Base-by-base conservation (phyloP, 331 rosid species). In the Malus hybrid region DNA sequence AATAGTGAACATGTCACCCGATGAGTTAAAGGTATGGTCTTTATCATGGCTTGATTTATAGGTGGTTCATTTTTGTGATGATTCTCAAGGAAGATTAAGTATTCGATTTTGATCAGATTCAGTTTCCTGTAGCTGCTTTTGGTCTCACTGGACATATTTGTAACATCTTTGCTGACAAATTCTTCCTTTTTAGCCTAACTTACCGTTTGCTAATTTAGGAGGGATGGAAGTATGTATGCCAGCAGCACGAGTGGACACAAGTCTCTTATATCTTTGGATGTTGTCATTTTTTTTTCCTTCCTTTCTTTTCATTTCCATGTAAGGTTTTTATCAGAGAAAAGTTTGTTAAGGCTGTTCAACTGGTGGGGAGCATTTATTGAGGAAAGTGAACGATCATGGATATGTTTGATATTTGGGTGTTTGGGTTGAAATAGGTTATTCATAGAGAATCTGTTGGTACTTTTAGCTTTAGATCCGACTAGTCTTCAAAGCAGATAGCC, bases 1-100 rank as follows among this genome's bases (percentile, higher is more conserved):
- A 84, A 85, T 92, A 63, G 65, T 92, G 71, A 94, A 76, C 71
- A 94, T 94, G 99, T 83, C 97, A 69, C 93, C 97, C 60, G 85
- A 18, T 70, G 99, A 94, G 83, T 81, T 94, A 69, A 94, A 89
- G 99, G 99, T 91, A 77, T 69, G 83, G 68, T 64, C 60, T 44
- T 71, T 34, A 28, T 67, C 64, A 20, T 29, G 22, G 72, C 14
- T 46, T 56, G 60, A 27, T 74, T 54, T 63, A 48, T 48, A 6
- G 62, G n/a, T 63, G 70, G n/a, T 34, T 59, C 33, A 67, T 7
- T 65, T 39, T 60, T n/a, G 46, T 15, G 28, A 20, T 56, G 33
- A 34, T 79, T 65, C 33, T 24, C 27, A 6, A 36, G 32, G 56
- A 57, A 52, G 61, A 42, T 31, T 8, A 36, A 55, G 27, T 28